Evolutionary conservation across 768 basidiomycete species (phyloP).

Genomic region (Tulasnella sp.): DNA sequence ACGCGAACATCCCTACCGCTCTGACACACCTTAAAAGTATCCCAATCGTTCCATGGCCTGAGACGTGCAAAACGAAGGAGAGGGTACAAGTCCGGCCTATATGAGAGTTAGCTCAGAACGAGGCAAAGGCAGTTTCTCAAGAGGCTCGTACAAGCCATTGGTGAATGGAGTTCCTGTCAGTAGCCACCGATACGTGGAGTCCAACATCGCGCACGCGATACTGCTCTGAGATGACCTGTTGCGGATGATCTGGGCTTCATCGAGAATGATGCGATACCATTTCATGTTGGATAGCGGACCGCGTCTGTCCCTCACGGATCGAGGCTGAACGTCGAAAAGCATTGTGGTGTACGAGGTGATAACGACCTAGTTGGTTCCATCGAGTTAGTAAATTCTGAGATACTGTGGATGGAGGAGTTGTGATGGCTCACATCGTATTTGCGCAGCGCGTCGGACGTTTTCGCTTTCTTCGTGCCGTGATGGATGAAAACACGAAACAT

Average conservation of each 20-base stretch:
- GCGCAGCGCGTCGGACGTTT: slow-evolving; percentile 39
- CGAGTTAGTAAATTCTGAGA: background rate
- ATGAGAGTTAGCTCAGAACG: background rate
- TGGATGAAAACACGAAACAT: slow-evolving; percentile 55
- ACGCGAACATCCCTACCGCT: slow-evolving; percentile 30
- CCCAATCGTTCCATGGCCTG: slow-evolving; percentile 56
- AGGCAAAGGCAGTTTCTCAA: slow-evolving; percentile 1
- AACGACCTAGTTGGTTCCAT: slow-evolving; percentile 37
- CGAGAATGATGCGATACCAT: slow-evolving; percentile 62
- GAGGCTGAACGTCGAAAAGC: slow-evolving; percentile 38
- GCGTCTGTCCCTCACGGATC: slow-evolving; percentile 22
- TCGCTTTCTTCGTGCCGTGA: slow-evolving; percentile 59
- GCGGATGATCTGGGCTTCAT: slow-evolving; percentile 70
- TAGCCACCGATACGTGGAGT: slow-evolving; percentile 63
- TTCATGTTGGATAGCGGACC: slow-evolving; percentile 49
- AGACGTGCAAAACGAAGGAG: slow-evolving; percentile 58
- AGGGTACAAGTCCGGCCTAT: slow-evolving; percentile 57
- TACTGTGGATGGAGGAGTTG: background rate
- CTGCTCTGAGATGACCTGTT: slow-evolving; percentile 53
- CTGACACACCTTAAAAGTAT: slow-evolving; percentile 42
- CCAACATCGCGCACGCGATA: slow-evolving; percentile 45
- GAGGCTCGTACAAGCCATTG: slow-evolving; percentile 43
- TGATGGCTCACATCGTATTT: slow-evolving; percentile 37
- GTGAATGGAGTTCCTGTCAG: slow-evolving; percentile 69
- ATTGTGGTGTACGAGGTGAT: slow-evolving; percentile 71